Conservation (phyloP, 257 asterid species). For the Solanum corneliomulleri region DNA sequence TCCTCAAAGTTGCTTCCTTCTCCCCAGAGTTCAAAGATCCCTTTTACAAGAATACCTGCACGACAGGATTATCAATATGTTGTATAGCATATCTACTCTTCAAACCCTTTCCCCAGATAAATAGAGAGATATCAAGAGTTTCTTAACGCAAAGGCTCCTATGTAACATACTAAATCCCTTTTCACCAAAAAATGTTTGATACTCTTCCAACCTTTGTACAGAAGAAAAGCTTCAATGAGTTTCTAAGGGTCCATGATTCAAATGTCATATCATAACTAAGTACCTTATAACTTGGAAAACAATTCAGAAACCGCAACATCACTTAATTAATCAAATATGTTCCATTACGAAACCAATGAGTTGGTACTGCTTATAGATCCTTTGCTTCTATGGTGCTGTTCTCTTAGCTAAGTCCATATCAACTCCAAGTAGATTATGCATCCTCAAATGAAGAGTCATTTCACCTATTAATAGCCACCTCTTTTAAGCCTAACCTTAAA, state of each 20-base stretch:
- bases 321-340: neutral
- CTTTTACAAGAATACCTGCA: constrained; percentile 90
- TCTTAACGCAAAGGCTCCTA: neutral
- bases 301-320: neutral
- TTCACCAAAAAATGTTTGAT: neutral
- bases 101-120: neutral
- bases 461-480: neutral
- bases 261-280: neutral
- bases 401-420: neutral
- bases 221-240: neutral
- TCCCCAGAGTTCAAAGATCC: constrained; percentile 96
- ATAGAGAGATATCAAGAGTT: neutral
- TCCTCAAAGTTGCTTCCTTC: constrained; percentile 76
- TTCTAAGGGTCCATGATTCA: neutral
- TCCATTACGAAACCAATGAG: neutral
- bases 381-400: neutral
- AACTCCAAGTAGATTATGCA: neutral
- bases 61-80: neutral
- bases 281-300: neutral
- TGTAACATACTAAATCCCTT: neutral
- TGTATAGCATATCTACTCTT: neutral
- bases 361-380: neutral
- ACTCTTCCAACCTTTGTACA: neutral
- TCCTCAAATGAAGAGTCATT: neutral
- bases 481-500: neutral